Evolutionary conservation across 495 filamentous ascomycete species (phyloP), one percentile per base, ranked within the genome.

Genomic region (Daldinia decipiens): DNA sequence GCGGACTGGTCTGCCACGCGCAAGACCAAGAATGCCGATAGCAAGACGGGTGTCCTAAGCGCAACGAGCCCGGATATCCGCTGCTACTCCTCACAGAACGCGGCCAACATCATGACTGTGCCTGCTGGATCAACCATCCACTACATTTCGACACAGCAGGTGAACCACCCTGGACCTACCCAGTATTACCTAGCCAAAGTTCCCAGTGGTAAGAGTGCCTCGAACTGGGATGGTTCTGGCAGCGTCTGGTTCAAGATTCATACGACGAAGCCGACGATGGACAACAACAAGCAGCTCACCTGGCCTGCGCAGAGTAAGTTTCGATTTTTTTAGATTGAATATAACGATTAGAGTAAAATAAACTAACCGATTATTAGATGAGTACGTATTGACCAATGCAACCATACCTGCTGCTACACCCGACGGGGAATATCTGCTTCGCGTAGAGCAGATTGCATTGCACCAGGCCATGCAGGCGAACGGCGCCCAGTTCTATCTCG

Each of bases 371-470:
- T 38, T 17, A n/a, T 39, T 31, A 83, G 78, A 80, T 31, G 59
- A 70, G 15, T 82, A 82, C 58, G 71, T 39, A 1, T 77, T 73
- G n/a, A 72, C 79, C 24, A 83, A 82, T 45, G 79, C 85, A 29
- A 85, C 76, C 17, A 82, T 86, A 62, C 85, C 84, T 0, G 39
- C 76, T 5, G 65, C 61, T 21, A 80, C 80, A 1, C 83, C 84
- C 0, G 63, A 77, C 17, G 86, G 86, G 38, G 81, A 86, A 32
- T 89, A 89, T 62, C 83, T 89, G 11, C 74, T 88, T n/a, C 82
- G 86, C 27, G 83, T 83, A 3, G 87, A 89, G 70, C 83, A 86
- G 19, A 84, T 88, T 53, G 84, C 82, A 1, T 74, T 86, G 15
- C 83, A 87, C 67, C 74, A 79, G 61, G 85, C 83, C 6, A 73